Conservation (phyloP, 805 yeast species). For the Wickerhamomyces bisporus region DNA sequence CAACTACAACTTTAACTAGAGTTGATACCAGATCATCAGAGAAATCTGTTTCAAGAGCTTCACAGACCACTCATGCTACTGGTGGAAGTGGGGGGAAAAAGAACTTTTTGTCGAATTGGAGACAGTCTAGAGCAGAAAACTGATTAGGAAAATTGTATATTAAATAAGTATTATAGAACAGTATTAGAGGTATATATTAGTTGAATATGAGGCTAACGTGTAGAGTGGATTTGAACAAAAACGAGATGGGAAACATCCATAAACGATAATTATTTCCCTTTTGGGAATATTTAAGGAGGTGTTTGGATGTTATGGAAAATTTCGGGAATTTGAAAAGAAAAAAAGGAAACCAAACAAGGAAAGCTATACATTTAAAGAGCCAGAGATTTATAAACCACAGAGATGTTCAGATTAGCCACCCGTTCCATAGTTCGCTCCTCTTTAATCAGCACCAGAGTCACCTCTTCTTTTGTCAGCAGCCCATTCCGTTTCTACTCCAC, state of each 20-base stretch:
- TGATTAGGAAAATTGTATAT: too few species aligned
- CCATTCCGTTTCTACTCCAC: conserved; percentile 47
- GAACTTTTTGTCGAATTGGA: conserved; percentile 29
- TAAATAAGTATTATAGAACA: too few species aligned
- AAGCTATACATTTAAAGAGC: too few species aligned
- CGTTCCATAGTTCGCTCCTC: conserved; percentile 34
- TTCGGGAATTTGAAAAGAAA: too few species aligned
- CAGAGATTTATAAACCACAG: not conserved
- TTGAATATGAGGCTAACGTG: too few species aligned
- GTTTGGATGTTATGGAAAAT: too few species aligned
- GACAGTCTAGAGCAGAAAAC: conserved; percentile 23
- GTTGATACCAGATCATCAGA: conserved; percentile 26
- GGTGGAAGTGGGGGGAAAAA: conserved; percentile 17
- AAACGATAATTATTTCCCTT: too few species aligned
- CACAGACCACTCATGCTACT: conserved; percentile 11
- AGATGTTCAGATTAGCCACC: conserved; percentile 50
- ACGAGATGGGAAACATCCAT: too few species aligned
- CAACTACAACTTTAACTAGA: conserved; percentile 14
- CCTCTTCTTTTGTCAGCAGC: conserved; percentile 27
- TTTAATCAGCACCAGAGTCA: conserved; percentile 14
- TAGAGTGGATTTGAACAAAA: too few species aligned
- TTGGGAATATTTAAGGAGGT: too few species aligned
- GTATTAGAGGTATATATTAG: too few species aligned
- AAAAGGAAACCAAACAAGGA: too few species aligned
- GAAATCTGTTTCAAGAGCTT: conserved; percentile 15